A percentile compares a stretch with the other conserved stretches of the same genome.
phyloP scores from a whole-genome alignment of 495 filamentous ascomycete species.

The Penicillium bialowiezense region DNA sequence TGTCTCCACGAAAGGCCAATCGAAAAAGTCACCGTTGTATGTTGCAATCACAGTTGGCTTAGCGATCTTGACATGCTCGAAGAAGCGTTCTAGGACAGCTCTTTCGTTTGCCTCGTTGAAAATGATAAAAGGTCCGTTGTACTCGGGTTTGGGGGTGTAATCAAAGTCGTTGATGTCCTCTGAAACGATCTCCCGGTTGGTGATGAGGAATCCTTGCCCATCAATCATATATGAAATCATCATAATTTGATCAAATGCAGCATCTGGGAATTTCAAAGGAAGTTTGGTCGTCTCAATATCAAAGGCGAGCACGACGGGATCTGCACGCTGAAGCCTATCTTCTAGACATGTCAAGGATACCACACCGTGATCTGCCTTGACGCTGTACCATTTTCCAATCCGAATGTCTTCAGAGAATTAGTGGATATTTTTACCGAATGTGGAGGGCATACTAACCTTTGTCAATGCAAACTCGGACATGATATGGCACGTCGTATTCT shows the following conservation, averaged over 20 bases:
- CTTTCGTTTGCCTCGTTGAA: conserved; percentile 98
- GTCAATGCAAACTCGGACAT: conserved; percentile 97
- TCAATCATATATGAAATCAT: conserved; percentile 99
- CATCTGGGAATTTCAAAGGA: conserved; percentile 97
- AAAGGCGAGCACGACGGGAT: conserved; percentile 94
- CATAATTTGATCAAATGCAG: conserved; percentile 95
- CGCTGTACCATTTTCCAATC: conserved; percentile 95
- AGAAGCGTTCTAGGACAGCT: conserved; percentile 83
- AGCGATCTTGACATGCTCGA: conserved; percentile 91
- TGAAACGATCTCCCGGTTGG: conserved; percentile 95
- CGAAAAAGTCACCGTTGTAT: conserved; percentile 99
- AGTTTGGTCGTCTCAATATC: conserved; percentile 99
- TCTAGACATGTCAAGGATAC: conserved; percentile 79
- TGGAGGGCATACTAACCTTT: conserved; percentile 54
- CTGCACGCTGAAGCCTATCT: conserved; percentile 82
- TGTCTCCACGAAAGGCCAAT: conserved; percentile 98
- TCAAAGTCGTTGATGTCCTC: conserved; percentile 98
- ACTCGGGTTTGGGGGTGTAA: conserved; percentile 96
- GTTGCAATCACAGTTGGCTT: conserved; percentile 95
- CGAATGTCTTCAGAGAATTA: conserved; percentile 67
- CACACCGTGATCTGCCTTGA: conserved; percentile 88
- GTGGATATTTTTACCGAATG: not conserved
- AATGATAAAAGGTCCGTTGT: conserved; percentile 89
- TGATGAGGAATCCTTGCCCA: conserved; percentile 96
- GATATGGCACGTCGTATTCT: conserved; percentile 99